Conservation (phyloP, 148 eudicot genomes). For the Rhododendron griersonianum region DNA sequence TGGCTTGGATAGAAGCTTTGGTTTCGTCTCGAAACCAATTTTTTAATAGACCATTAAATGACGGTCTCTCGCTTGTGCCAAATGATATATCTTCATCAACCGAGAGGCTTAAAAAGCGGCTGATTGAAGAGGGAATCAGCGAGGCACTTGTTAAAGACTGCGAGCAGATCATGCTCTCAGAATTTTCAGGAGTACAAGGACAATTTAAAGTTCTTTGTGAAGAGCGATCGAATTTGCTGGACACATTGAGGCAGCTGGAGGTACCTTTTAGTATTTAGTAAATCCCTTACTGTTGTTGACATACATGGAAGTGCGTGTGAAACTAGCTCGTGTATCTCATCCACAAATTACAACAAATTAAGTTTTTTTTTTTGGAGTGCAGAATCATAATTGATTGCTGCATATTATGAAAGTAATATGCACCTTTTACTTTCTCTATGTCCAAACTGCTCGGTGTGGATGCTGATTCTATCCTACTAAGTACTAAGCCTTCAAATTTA, state of each 20-base stretch:
- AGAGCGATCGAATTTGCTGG: slow-evolving; percentile 70
- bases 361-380: not conserved
- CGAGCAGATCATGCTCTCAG: slow-evolving; percentile 87
- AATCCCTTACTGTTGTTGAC: not conserved
- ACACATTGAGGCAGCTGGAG: slow-evolving; percentile 87
- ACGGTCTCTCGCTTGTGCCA: slow-evolving; percentile 36
- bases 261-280: slow-evolving; percentile 26
- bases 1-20: slow-evolving; percentile 78
- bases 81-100: slow-evolving; percentile 64
- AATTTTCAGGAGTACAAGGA: slow-evolving; percentile 61
- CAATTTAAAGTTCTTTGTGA: slow-evolving; percentile 63
- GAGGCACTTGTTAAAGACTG: slow-evolving; percentile 82
- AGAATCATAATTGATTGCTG: not conserved
- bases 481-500: not conserved
- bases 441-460: not conserved
- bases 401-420: not conserved
- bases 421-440: not conserved
- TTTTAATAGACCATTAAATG: slow-evolving; percentile 45
- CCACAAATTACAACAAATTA: not conserved
- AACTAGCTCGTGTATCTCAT: not conserved
- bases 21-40: slow-evolving; percentile 52
- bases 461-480: not conserved
- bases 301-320: not conserved
- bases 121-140: slow-evolving; percentile 67
- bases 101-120: slow-evolving; percentile 63